Percentiles rank a stretch among this genome's conserved stretches.
Evolutionary conservation across 108 stramenopile genomes (phyloP).

Genomic region (Craspedostauros australis): DNA sequence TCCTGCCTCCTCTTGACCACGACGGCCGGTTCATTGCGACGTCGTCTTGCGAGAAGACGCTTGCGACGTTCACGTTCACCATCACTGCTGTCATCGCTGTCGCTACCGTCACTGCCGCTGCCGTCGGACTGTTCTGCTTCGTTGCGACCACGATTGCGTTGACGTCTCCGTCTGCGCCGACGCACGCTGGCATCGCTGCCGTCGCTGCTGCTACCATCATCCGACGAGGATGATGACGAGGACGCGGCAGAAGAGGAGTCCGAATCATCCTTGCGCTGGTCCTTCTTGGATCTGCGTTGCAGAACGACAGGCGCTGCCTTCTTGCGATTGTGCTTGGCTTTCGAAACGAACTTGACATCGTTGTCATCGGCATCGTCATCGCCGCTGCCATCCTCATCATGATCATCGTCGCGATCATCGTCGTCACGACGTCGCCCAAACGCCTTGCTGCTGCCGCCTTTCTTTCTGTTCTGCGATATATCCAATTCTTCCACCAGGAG

Average conservation of each 20-base stretch:
- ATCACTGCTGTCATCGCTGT: slow-evolving; percentile 6
- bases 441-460: slow-evolving; percentile 5
- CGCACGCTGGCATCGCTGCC: too few relatives aligned
- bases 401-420: neutral
- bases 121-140: neutral
- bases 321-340: slow-evolving; percentile 11
- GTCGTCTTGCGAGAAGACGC: slow-evolving; percentile 9
- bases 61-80: slow-evolving; percentile 15
- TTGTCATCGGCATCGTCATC: slow-evolving; percentile 34
- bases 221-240: slow-evolving; percentile 21
- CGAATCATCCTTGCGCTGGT: neutral
- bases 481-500: slow-evolving; percentile 39
- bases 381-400: slow-evolving; percentile 1
- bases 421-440: neutral
- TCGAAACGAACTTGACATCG: too few relatives aligned
- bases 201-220: slow-evolving; percentile 6
- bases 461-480: slow-evolving; percentile 13
- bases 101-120: neutral
- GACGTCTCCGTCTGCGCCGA: too few relatives aligned
- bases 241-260: slow-evolving; percentile 13
- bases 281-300: slow-evolving; percentile 15
- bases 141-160: too few relatives aligned
- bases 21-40: slow-evolving; percentile 4
- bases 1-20: neutral
- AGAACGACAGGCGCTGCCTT: slow-evolving; percentile 24